Evolutionary conservation across 2,329 filamentous ascomycete species (phyloP).

Genomic region (Trichoderma cornu-damae): DNA sequence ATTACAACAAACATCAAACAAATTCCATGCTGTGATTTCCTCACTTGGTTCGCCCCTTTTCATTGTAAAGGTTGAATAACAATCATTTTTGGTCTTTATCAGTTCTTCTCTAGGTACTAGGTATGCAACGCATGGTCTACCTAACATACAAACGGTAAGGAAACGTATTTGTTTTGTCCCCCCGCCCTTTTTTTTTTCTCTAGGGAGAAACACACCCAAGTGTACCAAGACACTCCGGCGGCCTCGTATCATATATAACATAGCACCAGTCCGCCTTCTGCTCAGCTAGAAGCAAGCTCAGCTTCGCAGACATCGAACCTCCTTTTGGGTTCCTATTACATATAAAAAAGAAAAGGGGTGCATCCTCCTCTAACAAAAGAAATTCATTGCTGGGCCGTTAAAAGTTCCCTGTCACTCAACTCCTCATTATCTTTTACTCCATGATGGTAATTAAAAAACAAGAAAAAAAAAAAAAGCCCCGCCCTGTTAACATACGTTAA

Average conservation of each 20-base stretch:
- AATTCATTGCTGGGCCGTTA: constrained; percentile 19
- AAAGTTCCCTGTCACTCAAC: constrained; percentile 22
- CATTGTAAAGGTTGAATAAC: neutral
- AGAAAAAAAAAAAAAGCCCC: neutral
- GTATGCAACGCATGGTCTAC: neutral
- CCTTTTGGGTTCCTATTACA: constrained; percentile 1
- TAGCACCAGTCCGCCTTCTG: neutral
- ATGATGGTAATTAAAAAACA: too few species aligned
- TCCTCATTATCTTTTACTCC: constrained; percentile 20
- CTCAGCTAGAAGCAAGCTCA: neutral
- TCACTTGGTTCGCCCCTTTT: too few species aligned
- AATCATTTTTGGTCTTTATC: neutral
- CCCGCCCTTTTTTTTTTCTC: too few species aligned
- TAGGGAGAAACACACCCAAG: neutral
- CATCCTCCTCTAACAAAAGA: constrained; percentile 10
- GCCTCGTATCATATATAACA: neutral
- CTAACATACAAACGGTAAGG: constrained; percentile 2
- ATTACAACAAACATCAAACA: too few species aligned
- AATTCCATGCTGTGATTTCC: too few species aligned
- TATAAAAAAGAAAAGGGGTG: constrained; percentile 4
- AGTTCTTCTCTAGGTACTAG: neutral
- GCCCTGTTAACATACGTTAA: neutral
- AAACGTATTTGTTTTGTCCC: neutral
- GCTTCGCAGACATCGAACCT: neutral
- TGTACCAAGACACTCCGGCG: constrained; percentile 12